These are phyloP conservation scores for Trichophyton rubrum DNA, from an alignment of 2,329 filamentous ascomycete genomes.

Conservation along the genomic window DNA sequence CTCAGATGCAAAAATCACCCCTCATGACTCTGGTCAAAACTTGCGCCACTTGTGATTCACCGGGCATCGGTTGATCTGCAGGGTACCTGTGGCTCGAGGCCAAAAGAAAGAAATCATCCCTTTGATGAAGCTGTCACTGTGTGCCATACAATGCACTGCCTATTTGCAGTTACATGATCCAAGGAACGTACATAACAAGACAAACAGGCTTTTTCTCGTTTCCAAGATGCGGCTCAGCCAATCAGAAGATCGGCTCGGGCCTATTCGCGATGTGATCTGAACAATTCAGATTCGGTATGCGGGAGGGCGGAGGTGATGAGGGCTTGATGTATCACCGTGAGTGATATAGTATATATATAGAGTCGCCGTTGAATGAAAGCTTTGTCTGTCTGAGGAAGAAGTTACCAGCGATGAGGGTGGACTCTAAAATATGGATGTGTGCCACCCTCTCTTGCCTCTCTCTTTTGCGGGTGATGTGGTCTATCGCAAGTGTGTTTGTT, in stretches of 20 bases:
- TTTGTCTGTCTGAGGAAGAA: neutral
- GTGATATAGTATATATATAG: neutral
- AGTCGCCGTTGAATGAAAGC: neutral
- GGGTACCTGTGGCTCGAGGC: neutral
- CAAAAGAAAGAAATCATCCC: neutral
- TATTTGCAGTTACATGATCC: neutral
- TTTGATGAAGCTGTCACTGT: neutral
- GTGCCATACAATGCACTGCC: neutral
- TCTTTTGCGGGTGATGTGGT: neutral
- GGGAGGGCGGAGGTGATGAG: neutral
- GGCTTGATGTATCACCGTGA: neutral
- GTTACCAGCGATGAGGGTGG: neutral
- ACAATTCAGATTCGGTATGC: neutral
- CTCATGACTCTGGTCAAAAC: neutral
- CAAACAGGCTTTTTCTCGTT: neutral
- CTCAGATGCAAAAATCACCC: neutral
- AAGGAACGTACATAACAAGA: neutral
- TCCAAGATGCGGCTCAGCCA: neutral
- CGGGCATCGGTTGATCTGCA: neutral
- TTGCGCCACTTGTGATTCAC: neutral
- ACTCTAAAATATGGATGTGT: neutral
- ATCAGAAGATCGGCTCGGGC: neutral
- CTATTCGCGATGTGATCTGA: neutral
- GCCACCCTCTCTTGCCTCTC: neutral
- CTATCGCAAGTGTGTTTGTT: neutral